Percentiles rank a stretch among this genome's conserved stretches.
phyloP scores from a whole-genome alignment of 305 asterid species.

The Fraxinus latifolia region DNA sequence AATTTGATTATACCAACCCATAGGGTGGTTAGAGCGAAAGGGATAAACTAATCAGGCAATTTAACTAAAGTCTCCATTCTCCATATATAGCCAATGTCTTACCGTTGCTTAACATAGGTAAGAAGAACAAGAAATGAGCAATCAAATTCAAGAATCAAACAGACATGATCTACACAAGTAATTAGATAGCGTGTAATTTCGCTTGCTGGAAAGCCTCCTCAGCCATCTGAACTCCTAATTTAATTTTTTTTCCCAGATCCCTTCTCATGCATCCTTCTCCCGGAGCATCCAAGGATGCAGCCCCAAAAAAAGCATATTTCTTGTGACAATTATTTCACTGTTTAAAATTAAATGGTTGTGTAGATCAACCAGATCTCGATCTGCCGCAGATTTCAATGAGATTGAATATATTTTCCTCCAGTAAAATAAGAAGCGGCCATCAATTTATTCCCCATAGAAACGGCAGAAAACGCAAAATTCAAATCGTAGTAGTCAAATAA shows the following conservation, averaged over 20 bases:
- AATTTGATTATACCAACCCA: conserved; percentile 12
- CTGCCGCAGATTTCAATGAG: conserved; percentile 23
- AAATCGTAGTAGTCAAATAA: conserved; percentile 18
- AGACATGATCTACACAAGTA: background rate
- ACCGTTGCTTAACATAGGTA: background rate
- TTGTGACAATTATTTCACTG: conserved; percentile 2
- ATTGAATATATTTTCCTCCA: conserved; percentile 19
- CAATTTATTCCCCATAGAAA: conserved; percentile 19
- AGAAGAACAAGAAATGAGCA: background rate
- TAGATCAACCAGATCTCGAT: conserved; percentile 29
- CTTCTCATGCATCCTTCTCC: conserved; percentile 7
- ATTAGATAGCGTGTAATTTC: background rate
- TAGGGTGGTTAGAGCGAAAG: background rate
- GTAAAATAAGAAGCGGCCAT: background rate
- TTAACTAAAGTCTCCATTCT: conserved; percentile 22
- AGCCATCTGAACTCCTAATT: conserved; percentile 22
- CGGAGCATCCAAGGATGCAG: conserved; percentile 17
- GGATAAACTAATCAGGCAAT: conserved; percentile 15
- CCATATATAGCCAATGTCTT: background rate
- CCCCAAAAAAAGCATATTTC: conserved; percentile 11
- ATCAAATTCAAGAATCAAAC: background rate
- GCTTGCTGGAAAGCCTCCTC: conserved; percentile 1
- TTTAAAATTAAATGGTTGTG: conserved; percentile 11
- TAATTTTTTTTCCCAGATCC: background rate
- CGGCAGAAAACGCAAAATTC: conserved; percentile 24